Evolutionary conservation across 2,329 filamentous ascomycete genomes (phyloP).

Genomic region (Colletotrichum sansevieriae): DNA sequence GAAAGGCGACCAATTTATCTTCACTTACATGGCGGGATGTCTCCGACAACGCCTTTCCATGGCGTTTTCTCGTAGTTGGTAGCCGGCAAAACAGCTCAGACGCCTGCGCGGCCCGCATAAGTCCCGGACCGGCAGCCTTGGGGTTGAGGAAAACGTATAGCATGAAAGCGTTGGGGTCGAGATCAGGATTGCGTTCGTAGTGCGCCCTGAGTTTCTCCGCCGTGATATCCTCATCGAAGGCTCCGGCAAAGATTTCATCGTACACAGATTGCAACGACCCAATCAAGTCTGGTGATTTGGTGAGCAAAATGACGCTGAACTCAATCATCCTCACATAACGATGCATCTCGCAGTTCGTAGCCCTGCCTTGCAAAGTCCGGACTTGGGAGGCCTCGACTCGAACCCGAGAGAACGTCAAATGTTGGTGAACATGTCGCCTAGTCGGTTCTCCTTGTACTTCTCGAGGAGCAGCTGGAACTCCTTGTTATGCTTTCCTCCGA

Average conservation of each 20-base stretch:
- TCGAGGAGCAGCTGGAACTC: slow-evolving; percentile 29
- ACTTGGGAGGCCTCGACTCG: background rate
- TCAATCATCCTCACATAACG: background rate
- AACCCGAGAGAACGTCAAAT: background rate
- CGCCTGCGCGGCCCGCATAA: background rate
- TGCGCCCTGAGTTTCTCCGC: background rate
- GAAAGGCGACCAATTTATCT: background rate
- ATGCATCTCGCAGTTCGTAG: slow-evolving; percentile 18
- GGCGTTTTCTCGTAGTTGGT: background rate
- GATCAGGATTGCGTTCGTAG: background rate
- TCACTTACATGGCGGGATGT: background rate
- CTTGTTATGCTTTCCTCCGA: slow-evolving; percentile 21
- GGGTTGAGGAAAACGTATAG: slow-evolving; percentile 24
- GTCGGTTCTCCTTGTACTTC: slow-evolving; percentile 28
- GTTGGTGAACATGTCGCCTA: slow-evolving; percentile 7
- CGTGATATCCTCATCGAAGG: background rate
- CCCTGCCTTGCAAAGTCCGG: slow-evolving; percentile 9
- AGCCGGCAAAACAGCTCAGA: slow-evolving; percentile 7
- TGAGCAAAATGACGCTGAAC: background rate
- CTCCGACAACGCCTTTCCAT: background rate
- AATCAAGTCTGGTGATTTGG: background rate
- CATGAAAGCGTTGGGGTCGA: slow-evolving; percentile 13
- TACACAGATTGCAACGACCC: background rate
- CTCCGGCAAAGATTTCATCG: background rate
- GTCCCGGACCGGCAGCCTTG: slow-evolving; percentile 1